Conservation (phyloP, 805 yeast genomes). For the Cyberlindnera xylosilytica region DNA sequence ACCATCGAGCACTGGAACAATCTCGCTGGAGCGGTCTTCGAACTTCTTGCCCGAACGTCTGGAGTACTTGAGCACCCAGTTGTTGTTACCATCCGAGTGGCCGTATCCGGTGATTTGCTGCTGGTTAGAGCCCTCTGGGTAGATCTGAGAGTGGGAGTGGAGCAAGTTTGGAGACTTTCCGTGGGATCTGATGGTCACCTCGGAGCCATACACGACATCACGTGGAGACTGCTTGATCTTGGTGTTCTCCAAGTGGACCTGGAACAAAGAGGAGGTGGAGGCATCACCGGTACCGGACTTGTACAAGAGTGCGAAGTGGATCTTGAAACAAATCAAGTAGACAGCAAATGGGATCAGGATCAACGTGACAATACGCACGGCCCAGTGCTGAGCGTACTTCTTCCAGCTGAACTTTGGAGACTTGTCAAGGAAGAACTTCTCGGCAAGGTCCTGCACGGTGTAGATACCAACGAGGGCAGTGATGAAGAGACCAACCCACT, state of each 20-base stretch:
- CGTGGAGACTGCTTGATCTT: constrained; percentile 66
- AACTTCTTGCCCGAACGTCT: constrained; percentile 33
- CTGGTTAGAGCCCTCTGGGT: constrained; percentile 90
- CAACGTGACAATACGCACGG: constrained; percentile 57
- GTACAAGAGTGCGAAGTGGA: constrained; percentile 73
- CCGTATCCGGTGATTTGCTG: constrained; percentile 94
- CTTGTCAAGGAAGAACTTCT: constrained; percentile 34
- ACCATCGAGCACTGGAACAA: constrained; percentile 48
- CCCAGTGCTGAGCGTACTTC: constrained; percentile 64
- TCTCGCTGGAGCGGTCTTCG: constrained; percentile 3
- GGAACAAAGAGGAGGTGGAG: constrained; percentile 84
- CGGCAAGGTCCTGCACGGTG: constrained; percentile 49
- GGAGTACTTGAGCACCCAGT: constrained; percentile 68
- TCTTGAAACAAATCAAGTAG: constrained; percentile 69
- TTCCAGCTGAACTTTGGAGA: constrained; percentile 27
- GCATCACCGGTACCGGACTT: constrained; percentile 93
- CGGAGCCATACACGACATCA: constrained; percentile 57
- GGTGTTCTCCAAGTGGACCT: constrained; percentile 74
- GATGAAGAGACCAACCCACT: constrained; percentile 80
- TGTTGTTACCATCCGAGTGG: constrained; percentile 82
- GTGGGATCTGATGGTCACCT: constrained; percentile 50
- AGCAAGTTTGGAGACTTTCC: constrained; percentile 73
- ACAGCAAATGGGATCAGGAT: constrained; percentile 70
- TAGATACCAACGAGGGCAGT: constrained; percentile 60
- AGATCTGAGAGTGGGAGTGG: constrained; percentile 84